These are phyloP conservation scores for Alopecurus myosuroides DNA, from an alignment of 176 grass and related monocot genomes.

Conservation along the genomic window DNA sequence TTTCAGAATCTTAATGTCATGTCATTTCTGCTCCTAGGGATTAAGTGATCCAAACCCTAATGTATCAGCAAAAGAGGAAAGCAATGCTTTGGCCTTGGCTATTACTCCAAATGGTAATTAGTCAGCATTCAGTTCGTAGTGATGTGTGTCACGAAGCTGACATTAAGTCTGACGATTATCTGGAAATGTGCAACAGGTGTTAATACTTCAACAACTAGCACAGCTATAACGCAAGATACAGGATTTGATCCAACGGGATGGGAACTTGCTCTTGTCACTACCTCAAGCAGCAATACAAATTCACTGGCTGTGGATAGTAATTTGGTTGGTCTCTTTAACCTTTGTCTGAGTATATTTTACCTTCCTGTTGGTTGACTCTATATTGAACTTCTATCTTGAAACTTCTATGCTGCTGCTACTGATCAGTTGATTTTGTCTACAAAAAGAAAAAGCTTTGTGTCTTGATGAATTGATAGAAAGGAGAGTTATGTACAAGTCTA, in stretches of 20 bases:
- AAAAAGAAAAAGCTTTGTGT: neutral
- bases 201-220: constrained; percentile 36
- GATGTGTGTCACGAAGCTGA: neutral
- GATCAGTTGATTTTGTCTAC: neutral
- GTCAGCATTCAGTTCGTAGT: constrained; percentile 8
- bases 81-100: constrained; percentile 72
- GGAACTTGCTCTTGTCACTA: constrained; percentile 94
- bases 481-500: neutral
- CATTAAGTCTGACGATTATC: constrained; percentile 21
- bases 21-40: constrained; percentile 48
- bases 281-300: constrained; percentile 53
- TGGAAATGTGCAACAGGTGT: constrained; percentile 31
- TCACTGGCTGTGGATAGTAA: constrained; percentile 51
- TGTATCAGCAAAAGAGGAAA: constrained; percentile 75
- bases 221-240: constrained; percentile 44
- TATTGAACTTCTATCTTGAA: neutral
- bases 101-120: constrained; percentile 61
- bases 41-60: constrained; percentile 60
- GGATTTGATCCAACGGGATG: constrained; percentile 97
- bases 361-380: neutral
- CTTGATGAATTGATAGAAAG: neutral
- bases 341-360: constrained; percentile 18
- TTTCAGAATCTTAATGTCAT: constrained; percentile 20
- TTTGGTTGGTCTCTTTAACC: constrained; percentile 58
- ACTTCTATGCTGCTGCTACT: neutral